Base-by-base conservation (phyloP, 257 asterid species). In the Primulina tabacum region DNA sequence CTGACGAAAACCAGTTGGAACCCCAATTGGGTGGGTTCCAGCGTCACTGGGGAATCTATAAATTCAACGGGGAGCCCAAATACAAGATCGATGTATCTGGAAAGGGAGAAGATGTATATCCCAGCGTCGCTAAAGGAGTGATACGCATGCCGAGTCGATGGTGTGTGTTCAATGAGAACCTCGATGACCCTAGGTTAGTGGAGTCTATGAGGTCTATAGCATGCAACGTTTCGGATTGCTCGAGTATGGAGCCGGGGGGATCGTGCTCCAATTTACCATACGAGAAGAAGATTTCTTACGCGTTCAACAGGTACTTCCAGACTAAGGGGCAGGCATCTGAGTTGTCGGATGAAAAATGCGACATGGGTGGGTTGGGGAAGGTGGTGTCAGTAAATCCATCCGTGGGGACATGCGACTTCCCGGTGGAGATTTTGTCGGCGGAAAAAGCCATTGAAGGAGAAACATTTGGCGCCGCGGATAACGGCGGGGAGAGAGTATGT, bases 11-110 rank as follows among this genome's bases (percentile, higher is more conserved):
- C 55, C 3, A 7, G 62, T 35, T 11, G 11, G 50, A 58, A 1
- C 7, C 64, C 47, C 12, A 21, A 0, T 57, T 52, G 0, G 83
- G 84, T 9, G 2, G 65, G 4, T 84, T 77, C 47, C 82, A 78
- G 52, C 79, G 88, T 0, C 92, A 86, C 47, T 86, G 90, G 89
- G 96, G 89, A 5, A 71, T 89, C 26, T 89, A 82, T 70, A 26
- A 55, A 20, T 70, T 79, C 24, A 80, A 80, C 47, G 96, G 89
- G 3, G 72, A 77, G n/a, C 89, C 96, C 0, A 89, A 89, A 43
- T 86, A 61, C 79, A 75, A 77, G 43, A 55, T 86, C 11, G 96
- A 86, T 50, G 75, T 89, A 26, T 43, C 71, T 0, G 88, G 92
- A 7, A 37, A 75, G 17, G 88, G 82, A 2, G 56, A 74, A 0